Base-by-base conservation (phyloP, 169 alveolate genomes). In the Cryptosporidium felis region DNA sequence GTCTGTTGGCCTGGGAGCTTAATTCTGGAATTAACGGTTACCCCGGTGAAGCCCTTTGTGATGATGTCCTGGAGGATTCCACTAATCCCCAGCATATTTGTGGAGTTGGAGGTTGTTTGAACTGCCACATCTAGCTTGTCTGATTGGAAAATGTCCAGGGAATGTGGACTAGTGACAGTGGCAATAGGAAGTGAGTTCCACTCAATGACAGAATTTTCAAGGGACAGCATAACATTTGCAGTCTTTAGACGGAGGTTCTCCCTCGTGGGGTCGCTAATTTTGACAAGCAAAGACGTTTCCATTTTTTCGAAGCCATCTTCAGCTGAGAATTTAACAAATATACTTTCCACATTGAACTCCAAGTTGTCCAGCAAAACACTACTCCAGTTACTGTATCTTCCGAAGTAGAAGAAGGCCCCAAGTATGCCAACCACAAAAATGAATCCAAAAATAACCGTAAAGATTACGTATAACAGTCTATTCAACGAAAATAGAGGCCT, bases 161-260 rank as follows among this genome's bases (percentile, higher is more conserved):
- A 74, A 40, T 34, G 56, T 2, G 85, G 85, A 53, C 59, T 74
- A 8, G 16, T 53, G 16, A 74, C 56, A 21, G 10, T 56, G 4
- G 85, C 85, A 74, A 56, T 40, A 14, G 67, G 74, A 53, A 53
- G 28, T 8, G 66, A 51, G 56, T 74, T 38, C 85, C 85, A 74
- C 42, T 74, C 85, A 32, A 74, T 36, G 18, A 21, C 10, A 21
- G 74, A n/a, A 53, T 56, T 36, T 34, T 74, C 66, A 18, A 74
- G 18, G 12, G 49, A 36, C 9, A 74, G 41, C 3, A 36, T 42
- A 2, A 74, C 30, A 18, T 53, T 49, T 53, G 66, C 44, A 74
- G 36, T 46, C 16, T 38, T 56, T 9, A 32, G 26, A 5, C 36
- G 36, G 3, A 23, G 9, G 12, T 41, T 49, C 23, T 74, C 67